These are phyloP conservation scores for Rutstroemia sp. DNA, from an alignment of 2,329 filamentous ascomycete genomes.

Conservation along the genomic window DNA sequence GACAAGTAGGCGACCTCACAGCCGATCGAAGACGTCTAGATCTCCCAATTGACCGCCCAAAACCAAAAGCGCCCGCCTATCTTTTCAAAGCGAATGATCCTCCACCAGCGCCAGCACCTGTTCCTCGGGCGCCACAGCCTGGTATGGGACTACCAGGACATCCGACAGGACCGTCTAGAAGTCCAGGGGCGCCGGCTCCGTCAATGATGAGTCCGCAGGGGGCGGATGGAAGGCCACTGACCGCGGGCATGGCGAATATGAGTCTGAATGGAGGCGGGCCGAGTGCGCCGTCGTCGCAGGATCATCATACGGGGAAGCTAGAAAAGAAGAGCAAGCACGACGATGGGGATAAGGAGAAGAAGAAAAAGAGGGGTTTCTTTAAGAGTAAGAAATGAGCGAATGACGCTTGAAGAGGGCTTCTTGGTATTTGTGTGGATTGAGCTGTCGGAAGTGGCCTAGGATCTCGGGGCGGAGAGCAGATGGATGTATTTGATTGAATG, in stretches of 20 bases:
- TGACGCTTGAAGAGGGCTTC: no score
- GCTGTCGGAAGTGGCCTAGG: neutral
- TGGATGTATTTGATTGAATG: no score
- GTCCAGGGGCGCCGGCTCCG: neutral
- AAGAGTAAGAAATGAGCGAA: conserved; percentile 45
- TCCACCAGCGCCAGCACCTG: conserved; percentile 35
- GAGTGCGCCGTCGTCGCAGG: neutral
- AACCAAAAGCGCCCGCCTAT: conserved; percentile 76
- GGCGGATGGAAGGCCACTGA: neutral
- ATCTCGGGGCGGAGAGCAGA: neutral
- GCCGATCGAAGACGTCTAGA: conserved; percentile 68
- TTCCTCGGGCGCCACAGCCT: neutral
- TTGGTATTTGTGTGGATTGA: neutral
- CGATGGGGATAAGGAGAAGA: conserved; percentile 33
- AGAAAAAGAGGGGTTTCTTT: conserved; percentile 53
- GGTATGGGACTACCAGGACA: conserved; percentile 2
- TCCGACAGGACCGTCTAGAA: neutral
- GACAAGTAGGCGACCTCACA: conserved; percentile 74
- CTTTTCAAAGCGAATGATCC: conserved; percentile 68
- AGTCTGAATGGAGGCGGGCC: neutral
- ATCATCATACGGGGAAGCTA: conserved; percentile 33
- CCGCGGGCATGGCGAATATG: conserved; percentile 5
- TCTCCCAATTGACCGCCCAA: conserved; percentile 73
- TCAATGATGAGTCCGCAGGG: conserved; percentile 4
- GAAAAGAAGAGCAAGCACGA: conserved; percentile 44